Evolutionary conservation across 305 asterid species (phyloP).

Genomic region (Fraxinus sp.): DNA sequence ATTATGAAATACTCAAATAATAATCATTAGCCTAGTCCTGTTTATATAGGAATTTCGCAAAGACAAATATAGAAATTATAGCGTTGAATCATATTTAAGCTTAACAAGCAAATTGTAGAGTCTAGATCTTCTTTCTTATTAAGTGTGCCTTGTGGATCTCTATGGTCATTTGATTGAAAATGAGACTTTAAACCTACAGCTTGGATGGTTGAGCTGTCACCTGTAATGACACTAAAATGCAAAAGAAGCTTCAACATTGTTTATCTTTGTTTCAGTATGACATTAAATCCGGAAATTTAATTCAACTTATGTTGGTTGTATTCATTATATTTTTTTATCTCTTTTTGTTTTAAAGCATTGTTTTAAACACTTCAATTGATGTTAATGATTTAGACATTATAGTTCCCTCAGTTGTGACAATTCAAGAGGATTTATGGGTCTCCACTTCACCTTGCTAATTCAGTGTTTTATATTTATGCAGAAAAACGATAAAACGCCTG

Average conservation of each 20-base stretch:
- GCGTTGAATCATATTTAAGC: neutral
- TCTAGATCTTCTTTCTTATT: neutral
- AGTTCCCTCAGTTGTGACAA: constrained; percentile 18
- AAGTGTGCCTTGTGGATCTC: constrained; percentile 11
- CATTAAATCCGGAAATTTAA: neutral
- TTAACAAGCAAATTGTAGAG: neutral
- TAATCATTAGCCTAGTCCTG: neutral
- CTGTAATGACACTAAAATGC: constrained; percentile 3
- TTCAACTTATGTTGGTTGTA: neutral
- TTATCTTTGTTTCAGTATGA: constrained; percentile 4
- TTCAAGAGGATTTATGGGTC: constrained; percentile 18
- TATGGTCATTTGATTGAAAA: constrained; percentile 4
- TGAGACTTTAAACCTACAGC: neutral
- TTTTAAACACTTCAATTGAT: neutral
- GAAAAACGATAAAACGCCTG: constrained; percentile 75
- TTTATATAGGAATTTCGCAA: neutral
- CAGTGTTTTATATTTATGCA: constrained; percentile 34
- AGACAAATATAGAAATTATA: neutral
- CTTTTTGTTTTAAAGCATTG: neutral
- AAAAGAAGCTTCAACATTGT: neutral
- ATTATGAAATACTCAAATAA: neutral
- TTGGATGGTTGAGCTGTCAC: constrained; percentile 18
- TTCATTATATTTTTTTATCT: neutral
- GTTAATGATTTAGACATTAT: neutral
- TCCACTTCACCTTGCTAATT: constrained; percentile 10